These are phyloP conservation scores for Calonectria multiphialidica DNA, from an alignment of 2,329 filamentous ascomycete species.

Conservation along the genomic window DNA sequence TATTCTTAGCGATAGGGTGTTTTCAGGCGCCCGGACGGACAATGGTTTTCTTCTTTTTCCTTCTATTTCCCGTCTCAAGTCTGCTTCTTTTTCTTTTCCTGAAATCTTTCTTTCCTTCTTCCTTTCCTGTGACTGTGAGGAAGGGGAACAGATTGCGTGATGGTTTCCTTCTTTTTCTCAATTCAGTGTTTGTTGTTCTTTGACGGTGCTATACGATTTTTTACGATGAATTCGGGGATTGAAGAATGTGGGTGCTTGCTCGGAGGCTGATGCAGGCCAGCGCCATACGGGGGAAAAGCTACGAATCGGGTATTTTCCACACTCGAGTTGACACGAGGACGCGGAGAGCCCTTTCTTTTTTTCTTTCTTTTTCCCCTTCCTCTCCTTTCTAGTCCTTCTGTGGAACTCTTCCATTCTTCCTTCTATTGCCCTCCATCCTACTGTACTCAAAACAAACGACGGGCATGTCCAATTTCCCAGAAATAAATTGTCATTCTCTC, in stretches of 20 bases:
- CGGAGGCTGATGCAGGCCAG: not conserved
- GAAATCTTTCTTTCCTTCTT: too few species aligned
- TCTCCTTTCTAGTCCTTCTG: not conserved
- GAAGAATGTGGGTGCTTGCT: not conserved
- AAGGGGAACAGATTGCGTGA: too few species aligned
- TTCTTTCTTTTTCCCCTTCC: not conserved
- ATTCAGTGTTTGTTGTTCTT: not conserved
- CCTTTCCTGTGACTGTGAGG: too few species aligned
- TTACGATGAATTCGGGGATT: not conserved
- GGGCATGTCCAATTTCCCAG: not conserved
- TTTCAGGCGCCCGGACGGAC: not conserved
- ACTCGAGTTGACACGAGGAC: not conserved
- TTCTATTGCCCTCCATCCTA: not conserved
- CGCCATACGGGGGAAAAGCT: not conserved
- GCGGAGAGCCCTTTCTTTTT: not conserved
- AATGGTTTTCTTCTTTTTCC: not conserved
- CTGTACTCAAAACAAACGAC: not conserved
- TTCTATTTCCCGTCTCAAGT: not conserved
- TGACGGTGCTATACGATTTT: not conserved
- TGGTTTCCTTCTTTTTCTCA: too few species aligned
- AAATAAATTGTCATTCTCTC: not conserved
- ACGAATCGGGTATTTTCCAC: not conserved
- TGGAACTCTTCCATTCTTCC: not conserved
- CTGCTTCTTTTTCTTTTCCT: not conserved
- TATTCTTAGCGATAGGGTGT: not conserved